Evolutionary conservation across 177 flowering plant genomes (phyloP), one percentile per base, ranked within the genome.

Genomic region (Tripterygium wilfordii): DNA sequence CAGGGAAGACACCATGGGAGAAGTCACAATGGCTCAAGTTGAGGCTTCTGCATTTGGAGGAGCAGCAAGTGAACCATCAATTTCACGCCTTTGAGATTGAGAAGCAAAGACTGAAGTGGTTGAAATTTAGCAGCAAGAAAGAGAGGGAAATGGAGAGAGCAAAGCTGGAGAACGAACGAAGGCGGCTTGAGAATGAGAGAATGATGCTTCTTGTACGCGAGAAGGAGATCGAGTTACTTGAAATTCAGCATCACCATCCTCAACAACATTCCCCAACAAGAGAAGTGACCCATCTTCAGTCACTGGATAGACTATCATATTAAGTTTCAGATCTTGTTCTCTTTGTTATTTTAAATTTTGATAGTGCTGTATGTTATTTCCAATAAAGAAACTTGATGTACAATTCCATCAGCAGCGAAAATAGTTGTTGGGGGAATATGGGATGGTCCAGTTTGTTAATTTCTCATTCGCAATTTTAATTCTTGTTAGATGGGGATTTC

Each of bases 121-220:
- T 71, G 24, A 92, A 70, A 51, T 92, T 72, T 27, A 75, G 91
- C 53, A 58, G 74, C 57, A 82, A 84, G 71, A 92, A 92, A 62
- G 98, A 92, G 72, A 76, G 98, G 68, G 95, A 89, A 40, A 80
- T 92, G 87, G 97, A 92, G 76, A 78, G 65, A 42, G 67, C 74
- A 39, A 86, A 69, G 77, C 72, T 89, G 2, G 69, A 67, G 10
- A 92, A 86, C 13, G 95, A 92, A 60, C 26, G 80, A 36, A 57
- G 61, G 58, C 70, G 62, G 68, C 80, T 89, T 0, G 95, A 86
- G 48, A 84, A 67, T 44, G 95, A 92, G 36, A 76, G 91, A 18
- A 86, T 89, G 97, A 48, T 77, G 21, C 77, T 92, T 41, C 55
- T 89, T 5, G 51, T 92, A 0, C 62, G 79, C 5, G 82, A 79